A percentile compares a stretch with the other conserved stretches of the same genome.
phyloP scores from a whole-genome alignment of 2,329 filamentous ascomycete species.

The Dothistroma septosporum region DNA sequence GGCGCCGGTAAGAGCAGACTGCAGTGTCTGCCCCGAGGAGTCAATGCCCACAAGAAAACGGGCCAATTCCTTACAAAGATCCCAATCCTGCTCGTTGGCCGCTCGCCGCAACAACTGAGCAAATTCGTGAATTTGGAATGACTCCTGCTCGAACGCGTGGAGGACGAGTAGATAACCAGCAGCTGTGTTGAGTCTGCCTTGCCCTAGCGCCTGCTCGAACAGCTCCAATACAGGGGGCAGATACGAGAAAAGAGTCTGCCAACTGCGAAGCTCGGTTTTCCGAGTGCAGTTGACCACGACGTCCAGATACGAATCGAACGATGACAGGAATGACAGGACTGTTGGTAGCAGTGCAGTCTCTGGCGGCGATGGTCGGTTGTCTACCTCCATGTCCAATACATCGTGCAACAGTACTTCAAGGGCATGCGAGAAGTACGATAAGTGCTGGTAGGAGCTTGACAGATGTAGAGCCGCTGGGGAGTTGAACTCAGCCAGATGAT shows the following conservation, averaged over 20 bases:
- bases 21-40: constrained; percentile 73
- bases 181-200: constrained; percentile 86
- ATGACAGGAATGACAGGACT: constrained; percentile 52
- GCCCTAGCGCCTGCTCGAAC: constrained; percentile 85
- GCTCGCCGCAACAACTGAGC: constrained; percentile 77
- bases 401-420: constrained; percentile 89
- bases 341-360: constrained; percentile 50
- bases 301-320: constrained; percentile 75
- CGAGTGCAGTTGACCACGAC: constrained; percentile 95
- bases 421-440: constrained; percentile 90
- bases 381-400: constrained; percentile 91
- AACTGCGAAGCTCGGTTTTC: constrained; percentile 92
- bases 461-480: constrained; percentile 76
- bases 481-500: constrained; percentile 71
- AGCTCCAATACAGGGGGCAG: constrained; percentile 85
- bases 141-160: constrained; percentile 63
- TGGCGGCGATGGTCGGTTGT: constrained; percentile 49
- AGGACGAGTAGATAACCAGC: constrained; percentile 94
- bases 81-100: constrained; percentile 84
- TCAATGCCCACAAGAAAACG: constrained; percentile 94
- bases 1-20: constrained; percentile 57
- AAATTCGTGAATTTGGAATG: constrained; percentile 59
- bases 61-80: constrained; percentile 89
- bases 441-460: constrained; percentile 76
- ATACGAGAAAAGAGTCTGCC: constrained; percentile 89